Evolutionary conservation across 1,139 yeast species (phyloP).

Genomic region (Yamadazyma kanchanaburiensis): DNA sequence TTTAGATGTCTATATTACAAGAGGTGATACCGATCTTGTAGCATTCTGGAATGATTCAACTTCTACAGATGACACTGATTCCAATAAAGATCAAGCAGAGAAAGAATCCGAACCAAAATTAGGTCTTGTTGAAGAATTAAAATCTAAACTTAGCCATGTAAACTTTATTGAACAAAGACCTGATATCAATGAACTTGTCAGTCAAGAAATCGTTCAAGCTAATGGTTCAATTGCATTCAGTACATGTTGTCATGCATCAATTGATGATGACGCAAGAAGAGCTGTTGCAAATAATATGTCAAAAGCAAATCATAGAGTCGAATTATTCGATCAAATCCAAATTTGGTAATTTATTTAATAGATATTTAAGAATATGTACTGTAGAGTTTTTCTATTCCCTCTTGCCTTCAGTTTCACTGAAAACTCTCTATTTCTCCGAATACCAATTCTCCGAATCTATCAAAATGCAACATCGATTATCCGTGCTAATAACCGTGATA

Average conservation of each 20-base stretch:
- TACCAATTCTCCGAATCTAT: too few species aligned
- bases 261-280: constrained; percentile 38
- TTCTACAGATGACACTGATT: constrained; percentile 5
- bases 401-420: too few species aligned
- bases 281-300: constrained; percentile 28
- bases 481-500: too few species aligned
- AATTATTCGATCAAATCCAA: constrained; percentile 41
- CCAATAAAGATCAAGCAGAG: constrained; percentile 10
- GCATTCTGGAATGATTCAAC: constrained; percentile 18
- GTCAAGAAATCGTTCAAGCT: constrained; percentile 25
- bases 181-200: constrained; percentile 30
- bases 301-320: constrained; percentile 29
- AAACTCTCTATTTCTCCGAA: too few species aligned
- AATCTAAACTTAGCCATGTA: constrained; percentile 18
- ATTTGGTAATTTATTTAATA: constrained; percentile 22
- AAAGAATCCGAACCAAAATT: constrained; percentile 15
- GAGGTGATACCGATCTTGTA: constrained; percentile 14
- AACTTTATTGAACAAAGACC: constrained; percentile 42
- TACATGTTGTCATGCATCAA: constrained; percentile 40
- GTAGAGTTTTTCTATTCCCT: too few species aligned
- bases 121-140: constrained; percentile 16
- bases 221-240: constrained; percentile 34
- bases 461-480: too few species aligned
- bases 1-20: constrained; percentile 36
- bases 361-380: neutral